Evolutionary conservation across 306 rosid genomes (phyloP), one percentile per base, ranked within the genome.

Genomic region (Datisca glomerata): DNA sequence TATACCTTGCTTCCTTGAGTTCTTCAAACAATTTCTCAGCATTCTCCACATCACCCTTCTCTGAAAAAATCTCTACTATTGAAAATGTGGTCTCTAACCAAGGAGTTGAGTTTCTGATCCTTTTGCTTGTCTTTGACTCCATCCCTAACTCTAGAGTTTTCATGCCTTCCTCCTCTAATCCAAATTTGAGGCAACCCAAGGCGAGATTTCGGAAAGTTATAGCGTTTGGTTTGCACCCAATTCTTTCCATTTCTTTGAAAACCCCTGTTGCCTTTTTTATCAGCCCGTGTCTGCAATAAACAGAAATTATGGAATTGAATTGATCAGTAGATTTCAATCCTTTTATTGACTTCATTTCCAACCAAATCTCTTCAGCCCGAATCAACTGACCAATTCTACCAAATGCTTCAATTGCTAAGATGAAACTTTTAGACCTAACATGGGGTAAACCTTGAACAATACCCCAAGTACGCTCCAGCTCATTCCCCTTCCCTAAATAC

Each of bases 71-170:
- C 50, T 73, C 92, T 41, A 71, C 49, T 63, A 84, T 80, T 35
- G 71, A 76, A 55, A 66, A 73, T 28, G 93, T 84, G 41, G 93
- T 75, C 67, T 91, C 94, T 70, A 84, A 61, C 94, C 96, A 91
- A 14, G 98, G 94, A 16, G 72, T 70, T 47, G 96, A 84, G 61
- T 73, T 72, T 24, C 74, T 66, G 14, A 91, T 70, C 50, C 41
- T 63, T 50, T 64, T 75, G 72, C 50, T 61, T 38, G 65, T 41
- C 3, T 57, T 60, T 40, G 52, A 41, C 45, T 68, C 63, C 71
- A 54, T 63, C 24, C 92, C 81, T 55, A 80, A 43, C 11, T 75
- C 74, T 21, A 80, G 48, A 15, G 94, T 84, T 65, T 64, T 91
- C 48, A 80, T 50, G 47, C 72, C 92, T 57, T 80, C 92, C 39